Evolutionary conservation across 768 basidiomycete genomes (phyloP).

Genomic region (Leccinum variicolor): DNA sequence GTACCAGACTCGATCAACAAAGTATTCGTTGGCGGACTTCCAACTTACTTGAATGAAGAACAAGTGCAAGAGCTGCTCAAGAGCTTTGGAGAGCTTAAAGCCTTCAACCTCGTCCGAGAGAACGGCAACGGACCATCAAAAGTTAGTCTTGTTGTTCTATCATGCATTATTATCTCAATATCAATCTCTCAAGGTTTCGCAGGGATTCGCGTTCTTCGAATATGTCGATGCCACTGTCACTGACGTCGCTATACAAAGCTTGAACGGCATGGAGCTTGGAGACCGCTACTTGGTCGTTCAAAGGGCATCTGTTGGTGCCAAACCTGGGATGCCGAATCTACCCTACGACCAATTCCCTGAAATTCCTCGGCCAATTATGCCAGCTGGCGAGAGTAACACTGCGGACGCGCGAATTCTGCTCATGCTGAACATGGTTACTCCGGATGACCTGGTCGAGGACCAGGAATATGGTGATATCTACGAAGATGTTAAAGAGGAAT

Average conservation of each 20-base stretch:
- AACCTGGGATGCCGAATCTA: slow-evolving; percentile 61
- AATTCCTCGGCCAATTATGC: slow-evolving; percentile 86
- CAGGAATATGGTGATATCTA: slow-evolving; percentile 91
- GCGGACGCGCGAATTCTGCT: slow-evolving; percentile 81
- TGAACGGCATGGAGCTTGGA: slow-evolving; percentile 97
- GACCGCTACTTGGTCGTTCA: slow-evolving; percentile 96
- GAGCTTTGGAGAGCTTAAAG: slow-evolving; percentile 95
- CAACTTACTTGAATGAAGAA: slow-evolving; percentile 94
- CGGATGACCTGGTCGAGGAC: slow-evolving; percentile 89
- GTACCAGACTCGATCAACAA: slow-evolving; percentile 98
- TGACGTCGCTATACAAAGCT: slow-evolving; percentile 92
- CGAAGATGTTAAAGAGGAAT: slow-evolving; percentile 93
- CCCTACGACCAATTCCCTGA: slow-evolving; percentile 81
- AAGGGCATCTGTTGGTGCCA: slow-evolving; percentile 91
- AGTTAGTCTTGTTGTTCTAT: slow-evolving; percentile 38
- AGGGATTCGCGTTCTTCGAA: slow-evolving; percentile 99
- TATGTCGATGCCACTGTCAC: slow-evolving; percentile 88
- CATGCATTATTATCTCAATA: not conserved
- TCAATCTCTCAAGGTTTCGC: slow-evolving; percentile 6
- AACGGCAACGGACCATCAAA: slow-evolving; percentile 86
- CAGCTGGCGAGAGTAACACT: slow-evolving; percentile 64
- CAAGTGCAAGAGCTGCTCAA: slow-evolving; percentile 98
- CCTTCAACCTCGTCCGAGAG: slow-evolving; percentile 97
- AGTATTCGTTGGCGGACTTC: slow-evolving; percentile 94
- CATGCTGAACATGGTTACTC: slow-evolving; percentile 97